Percentiles rank a stretch among this genome's conserved stretches.
phyloP scores from a whole-genome alignment of 1,139 yeast species.

The Kurtzmaniella quercitrusa region DNA sequence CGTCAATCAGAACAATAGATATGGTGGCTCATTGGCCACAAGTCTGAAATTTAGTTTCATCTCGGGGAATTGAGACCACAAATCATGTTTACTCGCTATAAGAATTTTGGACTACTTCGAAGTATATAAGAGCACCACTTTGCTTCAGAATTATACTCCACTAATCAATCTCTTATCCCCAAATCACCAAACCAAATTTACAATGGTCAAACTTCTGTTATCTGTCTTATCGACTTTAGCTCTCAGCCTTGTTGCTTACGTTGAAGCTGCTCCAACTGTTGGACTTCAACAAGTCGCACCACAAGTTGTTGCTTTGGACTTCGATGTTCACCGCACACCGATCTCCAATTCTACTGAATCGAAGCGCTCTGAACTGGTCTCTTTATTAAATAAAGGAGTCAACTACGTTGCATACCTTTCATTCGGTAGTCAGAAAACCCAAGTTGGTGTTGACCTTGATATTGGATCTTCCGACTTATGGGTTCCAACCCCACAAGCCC shows the following conservation, averaged over 20 bases:
- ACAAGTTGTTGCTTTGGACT: conserved; percentile 7
- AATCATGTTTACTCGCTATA: too few species aligned
- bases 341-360: too few species aligned
- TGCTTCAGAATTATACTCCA: background rate
- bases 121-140: background rate
- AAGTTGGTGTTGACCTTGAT: conserved; percentile 19
- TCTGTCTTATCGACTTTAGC: background rate
- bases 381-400: background rate
- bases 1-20: background rate
- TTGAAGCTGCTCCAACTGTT: conserved; percentile 1
- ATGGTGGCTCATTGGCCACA: background rate
- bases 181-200: background rate
- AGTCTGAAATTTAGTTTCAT: background rate
- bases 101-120: background rate
- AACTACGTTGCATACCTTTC: conserved; percentile 1
- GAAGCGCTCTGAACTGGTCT: background rate
- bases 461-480: conserved; percentile 30
- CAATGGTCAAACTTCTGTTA: background rate
- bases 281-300: conserved; percentile 7
- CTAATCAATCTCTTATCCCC: background rate
- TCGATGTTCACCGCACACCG: conserved; percentile 2
- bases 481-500: conserved; percentile 11
- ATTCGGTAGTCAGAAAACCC: conserved; percentile 18
- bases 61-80: background rate
- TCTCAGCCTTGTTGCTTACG: background rate